Base-by-base conservation (phyloP, 768 basidiomycete genomes). In the Paxillus involutus region DNA sequence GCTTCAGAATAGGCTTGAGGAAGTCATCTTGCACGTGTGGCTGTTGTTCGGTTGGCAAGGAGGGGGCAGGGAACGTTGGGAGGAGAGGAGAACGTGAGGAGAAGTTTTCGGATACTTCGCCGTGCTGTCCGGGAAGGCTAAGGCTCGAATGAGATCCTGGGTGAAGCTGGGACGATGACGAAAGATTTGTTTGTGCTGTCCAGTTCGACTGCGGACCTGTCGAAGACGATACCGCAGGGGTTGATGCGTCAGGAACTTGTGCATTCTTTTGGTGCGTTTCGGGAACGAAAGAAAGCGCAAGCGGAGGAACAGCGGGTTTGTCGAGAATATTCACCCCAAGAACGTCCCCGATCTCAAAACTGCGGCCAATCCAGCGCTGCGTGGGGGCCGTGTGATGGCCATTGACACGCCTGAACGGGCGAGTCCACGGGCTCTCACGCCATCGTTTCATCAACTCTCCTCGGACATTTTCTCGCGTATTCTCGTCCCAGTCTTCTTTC, bases 301-400 rank as follows among this genome's bases (percentile, higher is more conserved):
- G 16, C 26, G 49, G 46, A 16, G 53, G 45, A 12, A 57, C 53
- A 0, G 54, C 61, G 13, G 59, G 59, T 42, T 24, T 37, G 47
- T 78, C 72, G 46, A 86, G 71, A 32, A 88, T 71, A 56, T 83
- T 80, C 47, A 91, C 77, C 11, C 89, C 91, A 36, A 91, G 73
- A 56, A 93, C 78, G n/a, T 78, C 78, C 3, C 91, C 91, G 36
- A 93, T 75, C 62, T 90, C 87, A 57, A 93, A 93, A 55, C 84
- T 89, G 21, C 76, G 77, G 26, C 91, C 89, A 29, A 88, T 78
- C 88, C 88, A 91, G 19, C 71, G 74, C 13, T 65, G 69, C 14
- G 59, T 51, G n/a, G 50, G 36, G 16, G 21, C 13, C 14, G 10
- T 17, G 10, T 42, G 55, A 50, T 36, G 58, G 44, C 37, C 32